phyloP scores from a whole-genome alignment of 1,284 basidiomycete genomes.

The Leccinum subrobustum region DNA sequence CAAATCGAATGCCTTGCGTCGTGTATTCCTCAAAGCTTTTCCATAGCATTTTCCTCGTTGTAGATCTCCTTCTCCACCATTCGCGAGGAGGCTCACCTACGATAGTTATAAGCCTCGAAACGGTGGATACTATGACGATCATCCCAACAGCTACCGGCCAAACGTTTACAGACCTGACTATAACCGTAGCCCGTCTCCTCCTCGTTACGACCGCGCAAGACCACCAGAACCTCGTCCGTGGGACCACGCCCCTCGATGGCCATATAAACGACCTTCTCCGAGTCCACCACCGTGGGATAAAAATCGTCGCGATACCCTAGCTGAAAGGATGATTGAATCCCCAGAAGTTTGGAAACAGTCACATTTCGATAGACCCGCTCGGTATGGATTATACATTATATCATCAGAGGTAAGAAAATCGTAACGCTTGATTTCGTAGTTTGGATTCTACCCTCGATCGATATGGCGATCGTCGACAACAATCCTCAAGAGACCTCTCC shows the following conservation, averaged over 20 bases:
- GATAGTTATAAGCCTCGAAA: constrained; percentile 50
- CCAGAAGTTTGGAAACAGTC: constrained; percentile 68
- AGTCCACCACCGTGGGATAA: constrained; percentile 35
- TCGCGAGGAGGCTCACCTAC: constrained; percentile 44
- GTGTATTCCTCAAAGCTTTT: constrained; percentile 28
- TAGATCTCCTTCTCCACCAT: constrained; percentile 46
- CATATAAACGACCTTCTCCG: constrained; percentile 31
- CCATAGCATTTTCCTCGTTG: constrained; percentile 43
- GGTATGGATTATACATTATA: constrained; percentile 27
- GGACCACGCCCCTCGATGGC: constrained; percentile 34
- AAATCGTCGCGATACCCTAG: constrained; percentile 42
- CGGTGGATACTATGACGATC: constrained; percentile 41
- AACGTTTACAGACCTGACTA: constrained; percentile 34
- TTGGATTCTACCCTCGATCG: constrained; percentile 29
- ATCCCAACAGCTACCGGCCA: constrained; percentile 44
- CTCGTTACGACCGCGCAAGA: constrained; percentile 43
- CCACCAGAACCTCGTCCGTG: constrained; percentile 33
- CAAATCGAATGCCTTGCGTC: constrained; percentile 21
- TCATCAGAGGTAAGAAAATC: constrained; percentile 24
- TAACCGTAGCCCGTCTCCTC: constrained; percentile 51
- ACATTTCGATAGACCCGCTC: constrained; percentile 38
- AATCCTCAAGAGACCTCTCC: constrained; percentile 33
- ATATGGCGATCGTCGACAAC: constrained; percentile 33
- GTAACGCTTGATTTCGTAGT: constrained; percentile 23
- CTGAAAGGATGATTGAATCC: constrained; percentile 66